Evolutionary conservation across 2,329 filamentous ascomycete genomes (phyloP).

Genomic region (Rhynchosporium graminicola): DNA sequence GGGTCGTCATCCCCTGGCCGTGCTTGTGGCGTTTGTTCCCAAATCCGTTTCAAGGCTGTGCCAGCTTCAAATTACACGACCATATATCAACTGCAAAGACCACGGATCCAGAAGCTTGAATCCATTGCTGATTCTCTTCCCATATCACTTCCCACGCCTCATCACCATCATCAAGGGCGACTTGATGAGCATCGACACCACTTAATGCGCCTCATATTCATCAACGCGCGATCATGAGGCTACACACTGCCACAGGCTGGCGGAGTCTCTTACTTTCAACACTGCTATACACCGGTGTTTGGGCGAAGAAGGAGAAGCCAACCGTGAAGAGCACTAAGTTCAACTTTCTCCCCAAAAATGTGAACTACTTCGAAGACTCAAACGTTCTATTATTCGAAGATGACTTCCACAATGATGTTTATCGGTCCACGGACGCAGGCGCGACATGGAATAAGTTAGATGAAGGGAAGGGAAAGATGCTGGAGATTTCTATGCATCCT

Average conservation of each 20-base stretch:
- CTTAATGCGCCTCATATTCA: conserved; percentile 39
- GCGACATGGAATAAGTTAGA: conserved; percentile 70
- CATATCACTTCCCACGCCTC: background rate
- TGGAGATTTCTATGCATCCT: conserved; percentile 72
- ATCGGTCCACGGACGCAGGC: conserved; percentile 80
- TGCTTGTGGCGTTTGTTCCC: conserved; percentile 6
- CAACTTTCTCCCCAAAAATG: conserved; percentile 62
- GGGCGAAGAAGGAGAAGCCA: conserved; percentile 51
- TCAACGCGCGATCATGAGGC: conserved; percentile 40
- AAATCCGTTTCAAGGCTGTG: conserved; percentile 11
- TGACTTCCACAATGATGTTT: conserved; percentile 61
- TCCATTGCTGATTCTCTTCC: conserved; percentile 7
- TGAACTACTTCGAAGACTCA: conserved; percentile 91
- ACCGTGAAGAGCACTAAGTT: conserved; percentile 66
- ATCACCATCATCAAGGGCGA: conserved; percentile 16
- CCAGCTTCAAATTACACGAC: conserved; percentile 13
- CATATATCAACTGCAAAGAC: conserved; percentile 14
- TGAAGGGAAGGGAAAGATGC: conserved; percentile 60
- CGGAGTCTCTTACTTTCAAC: conserved; percentile 36
- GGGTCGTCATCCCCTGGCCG: conserved; percentile 4
- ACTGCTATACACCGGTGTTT: conserved; percentile 33
- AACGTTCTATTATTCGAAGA: conserved; percentile 79
- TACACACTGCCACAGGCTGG: conserved; percentile 37
- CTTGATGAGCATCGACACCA: conserved; percentile 32
- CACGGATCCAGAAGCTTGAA: conserved; percentile 17